Evolutionary conservation across 768 basidiomycete genomes (phyloP).

Genomic region (Suillus placidus): DNA sequence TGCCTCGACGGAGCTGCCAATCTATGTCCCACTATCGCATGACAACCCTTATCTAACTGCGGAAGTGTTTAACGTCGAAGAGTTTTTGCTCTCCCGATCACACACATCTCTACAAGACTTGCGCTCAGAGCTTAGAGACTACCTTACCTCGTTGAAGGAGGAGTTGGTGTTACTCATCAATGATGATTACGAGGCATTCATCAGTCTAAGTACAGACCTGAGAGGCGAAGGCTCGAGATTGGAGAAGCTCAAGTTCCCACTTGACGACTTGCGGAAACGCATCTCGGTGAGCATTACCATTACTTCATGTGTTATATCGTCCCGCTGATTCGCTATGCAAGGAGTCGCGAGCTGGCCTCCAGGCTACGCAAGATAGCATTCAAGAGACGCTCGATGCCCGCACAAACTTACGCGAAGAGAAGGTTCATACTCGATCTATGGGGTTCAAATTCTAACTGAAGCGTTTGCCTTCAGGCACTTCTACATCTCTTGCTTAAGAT

Average conservation of each 20-base stretch:
- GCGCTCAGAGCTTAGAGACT: slow-evolving; percentile 83
- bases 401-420: slow-evolving; percentile 80
- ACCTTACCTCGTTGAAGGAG: slow-evolving; percentile 82
- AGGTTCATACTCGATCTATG: slow-evolving; percentile 43
- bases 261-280: slow-evolving; percentile 62
- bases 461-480: slow-evolving; percentile 55
- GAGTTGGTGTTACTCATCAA: slow-evolving; percentile 96
- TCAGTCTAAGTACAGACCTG: slow-evolving; percentile 91
- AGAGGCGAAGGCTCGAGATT: slow-evolving; percentile 81
- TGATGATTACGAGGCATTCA: slow-evolving; percentile 97
- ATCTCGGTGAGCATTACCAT: slow-evolving; percentile 60
- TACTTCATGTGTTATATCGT: slow-evolving; percentile 5
- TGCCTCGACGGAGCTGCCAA: slow-evolving; percentile 50
- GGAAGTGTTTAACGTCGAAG: slow-evolving; percentile 76
- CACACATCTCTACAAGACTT: slow-evolving; percentile 88
- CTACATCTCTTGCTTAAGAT: slow-evolving; percentile 89
- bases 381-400: slow-evolving; percentile 78
- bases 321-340: slow-evolving; percentile 26
- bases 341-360: slow-evolving; percentile 67
- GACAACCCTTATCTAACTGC: slow-evolving; percentile 72
- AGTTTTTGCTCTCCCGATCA: slow-evolving; percentile 84
- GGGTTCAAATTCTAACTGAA: slow-evolving; percentile 10
- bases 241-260: slow-evolving; percentile 65
- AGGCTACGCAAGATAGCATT: slow-evolving; percentile 69
- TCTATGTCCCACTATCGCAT: slow-evolving; percentile 76